phyloP scores from a whole-genome alignment of 2,329 filamentous ascomycete species.

The Neoscytalidium dimidiatum region DNA sequence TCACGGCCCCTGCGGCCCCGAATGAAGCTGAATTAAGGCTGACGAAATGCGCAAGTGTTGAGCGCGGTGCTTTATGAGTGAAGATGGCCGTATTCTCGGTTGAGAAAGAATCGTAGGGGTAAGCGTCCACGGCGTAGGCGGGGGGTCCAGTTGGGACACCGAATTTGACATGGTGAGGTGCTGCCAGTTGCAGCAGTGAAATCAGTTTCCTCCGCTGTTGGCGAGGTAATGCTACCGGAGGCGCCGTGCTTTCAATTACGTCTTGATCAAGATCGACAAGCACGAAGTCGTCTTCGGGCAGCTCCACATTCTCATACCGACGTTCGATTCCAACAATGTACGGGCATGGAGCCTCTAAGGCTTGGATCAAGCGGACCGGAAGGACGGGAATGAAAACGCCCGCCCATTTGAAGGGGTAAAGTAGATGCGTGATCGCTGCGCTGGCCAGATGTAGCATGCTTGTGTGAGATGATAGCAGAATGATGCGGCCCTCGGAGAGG shows the following conservation, averaged over 20 bases:
- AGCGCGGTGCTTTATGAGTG: slow-evolving; percentile 67
- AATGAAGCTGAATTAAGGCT: slow-evolving; percentile 88
- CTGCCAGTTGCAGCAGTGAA: slow-evolving; percentile 83
- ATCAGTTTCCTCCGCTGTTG: slow-evolving; percentile 89
- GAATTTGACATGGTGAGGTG: slow-evolving; percentile 83
- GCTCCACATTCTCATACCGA: slow-evolving; percentile 79
- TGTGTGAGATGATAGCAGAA: slow-evolving; percentile 92
- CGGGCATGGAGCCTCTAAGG: slow-evolving; percentile 90
- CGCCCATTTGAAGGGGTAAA: slow-evolving; percentile 91
- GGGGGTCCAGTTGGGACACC: slow-evolving; percentile 88
- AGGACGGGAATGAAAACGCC: slow-evolving; percentile 93
- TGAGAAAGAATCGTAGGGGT: slow-evolving; percentile 85
- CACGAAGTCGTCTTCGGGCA: slow-evolving; percentile 95
- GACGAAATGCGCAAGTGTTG: slow-evolving; percentile 81
- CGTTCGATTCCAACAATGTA: slow-evolving; percentile 97
- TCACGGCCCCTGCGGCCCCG: slow-evolving; percentile 56
- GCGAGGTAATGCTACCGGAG: slow-evolving; percentile 77
- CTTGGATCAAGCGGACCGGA: slow-evolving; percentile 83
- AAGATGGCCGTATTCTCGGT: slow-evolving; percentile 84
- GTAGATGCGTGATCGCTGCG: slow-evolving; percentile 77
- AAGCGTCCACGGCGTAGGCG: slow-evolving; percentile 89
- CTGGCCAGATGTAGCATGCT: slow-evolving; percentile 94
- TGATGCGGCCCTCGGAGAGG: slow-evolving; percentile 90
- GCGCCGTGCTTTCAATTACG: slow-evolving; percentile 79
- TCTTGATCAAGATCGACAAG: slow-evolving; percentile 87